These are phyloP conservation scores for Kuraishia piskuri DNA, from an alignment of 805 yeast species.

Conservation along the genomic window DNA sequence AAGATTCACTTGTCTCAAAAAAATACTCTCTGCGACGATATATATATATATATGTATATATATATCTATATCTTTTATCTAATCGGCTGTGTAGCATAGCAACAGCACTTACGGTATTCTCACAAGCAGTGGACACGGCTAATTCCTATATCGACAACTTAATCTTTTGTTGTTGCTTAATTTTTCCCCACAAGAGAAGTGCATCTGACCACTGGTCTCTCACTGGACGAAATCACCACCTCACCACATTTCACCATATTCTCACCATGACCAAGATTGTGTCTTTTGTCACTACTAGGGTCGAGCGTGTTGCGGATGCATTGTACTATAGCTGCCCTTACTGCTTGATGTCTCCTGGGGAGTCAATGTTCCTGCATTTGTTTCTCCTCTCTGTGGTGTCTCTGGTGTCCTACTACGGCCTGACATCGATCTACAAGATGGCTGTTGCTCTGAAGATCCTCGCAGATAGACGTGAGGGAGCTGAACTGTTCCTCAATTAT, in stretches of 20 bases:
- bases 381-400: not conserved
- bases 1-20: no score
- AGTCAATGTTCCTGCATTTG: constrained; percentile 1
- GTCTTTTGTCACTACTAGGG: not conserved
- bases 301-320: not conserved
- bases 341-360: constrained; percentile 4
- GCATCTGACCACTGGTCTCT: no score
- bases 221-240: not conserved
- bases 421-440: not conserved
- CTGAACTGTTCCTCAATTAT: not conserved
- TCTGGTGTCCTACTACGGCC: not conserved
- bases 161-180: no score
- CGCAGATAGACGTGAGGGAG: not conserved
- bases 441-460: not conserved
- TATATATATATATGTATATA: no score
- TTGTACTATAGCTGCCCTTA: constrained; percentile 3
- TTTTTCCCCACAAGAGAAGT: no score
- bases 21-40: no score
- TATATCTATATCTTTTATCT: no score
- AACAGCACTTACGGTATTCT: no score
- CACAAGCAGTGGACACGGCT: no score
- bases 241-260: no score
- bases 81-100: no score
- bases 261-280: not conserved
- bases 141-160: no score